phyloP scores from a whole-genome alignment of 805 yeast genomes.

The Saturnispora sanitii region DNA sequence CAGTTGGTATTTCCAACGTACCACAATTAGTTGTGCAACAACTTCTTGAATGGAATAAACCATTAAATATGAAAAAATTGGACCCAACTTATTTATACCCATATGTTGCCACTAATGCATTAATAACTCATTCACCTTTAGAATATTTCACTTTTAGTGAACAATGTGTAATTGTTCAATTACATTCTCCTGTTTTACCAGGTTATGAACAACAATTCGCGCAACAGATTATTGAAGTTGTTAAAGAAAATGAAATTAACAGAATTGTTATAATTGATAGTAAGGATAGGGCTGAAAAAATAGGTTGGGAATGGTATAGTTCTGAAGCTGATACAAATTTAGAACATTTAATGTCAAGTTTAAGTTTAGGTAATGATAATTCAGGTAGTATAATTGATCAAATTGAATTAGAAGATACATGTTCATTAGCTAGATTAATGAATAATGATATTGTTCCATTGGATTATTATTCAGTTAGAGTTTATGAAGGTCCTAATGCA shows the following conservation, averaged over 20 bases:
- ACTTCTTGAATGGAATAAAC: not conserved
- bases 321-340: not conserved
- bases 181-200: conserved; percentile 13
- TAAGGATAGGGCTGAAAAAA: conserved; percentile 8
- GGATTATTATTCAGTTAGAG: conserved; percentile 10
- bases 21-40: conserved; percentile 54
- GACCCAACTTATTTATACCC: conserved; percentile 64
- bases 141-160: conserved; percentile 3
- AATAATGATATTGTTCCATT: not conserved
- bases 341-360: not conserved
- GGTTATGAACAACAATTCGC: conserved; percentile 12
- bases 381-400: not conserved
- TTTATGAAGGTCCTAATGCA: conserved; percentile 12
- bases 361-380: not conserved
- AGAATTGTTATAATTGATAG: conserved; percentile 8
- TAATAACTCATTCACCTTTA: conserved; percentile 7
- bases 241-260: not conserved
- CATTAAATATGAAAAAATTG: conserved; percentile 24
- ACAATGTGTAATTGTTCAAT: conserved; percentile 4
- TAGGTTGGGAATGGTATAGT: conserved; percentile 5
- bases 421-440: conserved; percentile 1
- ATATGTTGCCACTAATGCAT: conserved; percentile 45
- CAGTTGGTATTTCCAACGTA: conserved; percentile 80
- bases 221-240: conserved; percentile 6
- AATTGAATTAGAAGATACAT: not conserved